phyloP scores from a whole-genome alignment of 768 basidiomycete genomes.

The Termitomyces sp. region DNA sequence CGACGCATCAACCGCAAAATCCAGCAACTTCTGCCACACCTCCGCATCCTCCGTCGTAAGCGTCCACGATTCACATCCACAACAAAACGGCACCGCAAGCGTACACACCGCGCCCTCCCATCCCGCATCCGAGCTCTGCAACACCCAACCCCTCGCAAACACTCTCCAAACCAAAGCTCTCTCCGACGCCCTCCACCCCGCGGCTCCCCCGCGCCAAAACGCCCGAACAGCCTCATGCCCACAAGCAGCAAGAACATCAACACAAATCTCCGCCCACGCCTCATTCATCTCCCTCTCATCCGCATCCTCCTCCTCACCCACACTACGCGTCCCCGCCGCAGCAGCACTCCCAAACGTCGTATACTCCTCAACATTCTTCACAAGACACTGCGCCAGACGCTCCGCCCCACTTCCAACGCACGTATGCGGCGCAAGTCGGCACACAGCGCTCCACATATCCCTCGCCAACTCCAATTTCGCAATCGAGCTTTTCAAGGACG shows the following conservation, averaged over 20 bases:
- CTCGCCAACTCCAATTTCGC: conserved; percentile 58
- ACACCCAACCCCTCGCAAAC: conserved; percentile 56
- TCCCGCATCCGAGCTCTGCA: conserved; percentile 31
- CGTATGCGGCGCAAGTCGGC: conserved; percentile 36
- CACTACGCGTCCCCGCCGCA: not conserved
- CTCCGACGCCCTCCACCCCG: conserved; percentile 38
- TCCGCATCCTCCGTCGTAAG: conserved; percentile 46
- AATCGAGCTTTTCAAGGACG: conserved; percentile 7
- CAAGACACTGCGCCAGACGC: conserved; percentile 45
- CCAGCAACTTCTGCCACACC: conserved; percentile 59
- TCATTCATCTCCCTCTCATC: conserved; percentile 39
- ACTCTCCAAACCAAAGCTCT: conserved; percentile 54
- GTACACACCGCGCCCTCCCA: conserved; percentile 58
- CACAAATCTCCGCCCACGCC: conserved; percentile 60
- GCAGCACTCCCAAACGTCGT: conserved; percentile 25
- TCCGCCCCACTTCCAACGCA: conserved; percentile 42
- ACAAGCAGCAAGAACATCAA: conserved; percentile 49
- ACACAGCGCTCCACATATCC: conserved; percentile 54
- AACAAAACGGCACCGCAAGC: conserved; percentile 55
- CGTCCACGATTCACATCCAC: conserved; percentile 28
- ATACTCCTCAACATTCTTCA: conserved; percentile 44
- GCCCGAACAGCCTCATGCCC: conserved; percentile 42
- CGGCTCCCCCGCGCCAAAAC: conserved; percentile 44
- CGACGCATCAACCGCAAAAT: conserved; percentile 48
- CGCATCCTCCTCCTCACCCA: conserved; percentile 9